These are phyloP conservation scores for Lasiodiplodia hormozganensis DNA, from an alignment of 2,329 filamentous ascomycete genomes.

Conservation along the genomic window DNA sequence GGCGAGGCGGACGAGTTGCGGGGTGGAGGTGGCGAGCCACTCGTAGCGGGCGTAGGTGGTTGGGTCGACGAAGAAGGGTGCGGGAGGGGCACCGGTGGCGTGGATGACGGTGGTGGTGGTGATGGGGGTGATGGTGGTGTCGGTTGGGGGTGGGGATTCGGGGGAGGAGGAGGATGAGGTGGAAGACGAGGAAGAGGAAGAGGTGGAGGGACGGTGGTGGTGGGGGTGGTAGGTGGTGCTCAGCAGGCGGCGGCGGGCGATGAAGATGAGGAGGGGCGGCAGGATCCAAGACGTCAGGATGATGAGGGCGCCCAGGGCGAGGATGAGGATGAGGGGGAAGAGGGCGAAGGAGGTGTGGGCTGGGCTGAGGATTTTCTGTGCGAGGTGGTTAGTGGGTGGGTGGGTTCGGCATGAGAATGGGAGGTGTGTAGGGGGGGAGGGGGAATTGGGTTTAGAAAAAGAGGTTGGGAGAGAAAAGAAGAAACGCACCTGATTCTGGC, in stretches of 20 bases:
- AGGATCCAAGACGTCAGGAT: conserved; percentile 33
- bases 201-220: not conserved
- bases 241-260: not conserved
- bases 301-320: conserved; percentile 34
- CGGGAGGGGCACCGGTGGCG: not conserved
- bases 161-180: not conserved
- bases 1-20: conserved; percentile 30
- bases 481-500: conserved; percentile 9
- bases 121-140: not conserved
- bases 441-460: not conserved
- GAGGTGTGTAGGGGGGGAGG: too few species aligned
- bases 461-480: not conserved
- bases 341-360: conserved; percentile 32
- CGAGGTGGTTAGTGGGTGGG: not conserved
- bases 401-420: not conserved
- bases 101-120: not conserved
- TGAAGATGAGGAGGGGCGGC: not conserved
- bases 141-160: not conserved
- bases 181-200: not conserved
- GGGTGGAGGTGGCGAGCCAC: conserved; percentile 30
- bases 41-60: conserved; percentile 31
- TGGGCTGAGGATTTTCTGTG: conserved; percentile 33
- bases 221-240: too few species aligned
- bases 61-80: not conserved
- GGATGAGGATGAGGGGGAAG: conserved; percentile 36